Evolutionary conservation across 1,139 yeast genomes (phyloP).

Genomic region (Hansenula lynferdii): DNA sequence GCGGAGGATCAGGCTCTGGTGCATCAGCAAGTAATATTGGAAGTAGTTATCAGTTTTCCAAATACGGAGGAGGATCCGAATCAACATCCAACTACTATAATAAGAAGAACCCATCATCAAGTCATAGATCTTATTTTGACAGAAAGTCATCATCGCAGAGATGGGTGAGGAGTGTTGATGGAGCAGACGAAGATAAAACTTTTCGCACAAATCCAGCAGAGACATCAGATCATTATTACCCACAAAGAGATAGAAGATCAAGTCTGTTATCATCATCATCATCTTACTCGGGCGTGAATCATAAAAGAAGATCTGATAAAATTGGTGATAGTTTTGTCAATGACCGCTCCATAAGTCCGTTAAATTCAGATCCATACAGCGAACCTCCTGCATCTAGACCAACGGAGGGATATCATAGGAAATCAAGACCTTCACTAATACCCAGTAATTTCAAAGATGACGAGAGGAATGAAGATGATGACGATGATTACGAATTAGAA

Average conservation of each 20-base stretch:
- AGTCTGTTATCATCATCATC: background rate
- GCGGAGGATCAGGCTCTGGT: background rate
- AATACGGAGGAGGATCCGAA: background rate
- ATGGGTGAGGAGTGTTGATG: background rate
- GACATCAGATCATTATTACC: slow-evolving; percentile 2
- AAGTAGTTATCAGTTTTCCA: no score
- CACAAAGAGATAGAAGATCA: slow-evolving; percentile 1
- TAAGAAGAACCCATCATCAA: background rate
- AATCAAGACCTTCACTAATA: slow-evolving; percentile 19
- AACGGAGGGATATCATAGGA: background rate
- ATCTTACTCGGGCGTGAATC: background rate
- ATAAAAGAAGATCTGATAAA: background rate
- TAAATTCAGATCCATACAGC: background rate
- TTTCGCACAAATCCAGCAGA: background rate
- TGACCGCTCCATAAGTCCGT: slow-evolving; percentile 2
- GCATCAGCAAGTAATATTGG: no score
- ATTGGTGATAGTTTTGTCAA: background rate
- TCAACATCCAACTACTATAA: background rate
- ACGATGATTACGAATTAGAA: slow-evolving; percentile 10
- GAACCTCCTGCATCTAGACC: background rate
- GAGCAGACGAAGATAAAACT: background rate
- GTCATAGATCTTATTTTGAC: background rate
- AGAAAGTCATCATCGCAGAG: background rate
- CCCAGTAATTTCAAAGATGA: slow-evolving; percentile 21
- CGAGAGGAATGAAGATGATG: slow-evolving; percentile 17